Base-by-base conservation (phyloP, 306 rosid genomes). In the Acacia confusa region DNA sequence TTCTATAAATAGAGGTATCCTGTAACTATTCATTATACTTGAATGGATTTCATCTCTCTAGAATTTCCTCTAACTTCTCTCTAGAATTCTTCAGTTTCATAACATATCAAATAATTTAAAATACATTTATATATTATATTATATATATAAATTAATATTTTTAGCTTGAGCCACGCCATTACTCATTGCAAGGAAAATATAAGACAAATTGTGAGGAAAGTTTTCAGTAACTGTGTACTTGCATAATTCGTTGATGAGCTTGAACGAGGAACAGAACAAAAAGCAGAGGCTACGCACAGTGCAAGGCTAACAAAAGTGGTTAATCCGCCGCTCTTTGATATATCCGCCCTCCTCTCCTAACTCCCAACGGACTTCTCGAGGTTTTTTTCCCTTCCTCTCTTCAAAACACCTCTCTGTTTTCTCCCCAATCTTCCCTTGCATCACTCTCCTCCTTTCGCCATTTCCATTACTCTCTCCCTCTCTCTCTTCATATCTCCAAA, bases 361-460 rank as follows among this genome's bases (percentile, higher is more conserved):
- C 80, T 79, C 85, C 74, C 72, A 87, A 87, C 98, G 93, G 96
- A 95, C 79, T 76, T 72, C 27, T 75, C 99, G 85, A 93, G 87
- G 84, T 30, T n/a, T 91, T n/a, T 91, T 43, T 24, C 38, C 30
- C 32, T 22, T 41, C 72, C 12, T 66, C 15, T 7, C 73, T 69
- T n/a, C 53, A 41, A 43, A 43, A 5, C 50, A 13, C 74, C 41
- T 41, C 25, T 0, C 30, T 11, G 19, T 24, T 14, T 6, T 22
- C 60, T 58, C 6, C 15, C 61, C 8, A 34, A 68, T 55, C 48
- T 63, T 52, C 40, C 19, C 58, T 77, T 57, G 75, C 60, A 78
- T 53, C 82, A 76, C 82, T 81, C 72, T 43, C 61, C 34, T 14
- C 64, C 32, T 50, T 55, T 61, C 73, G 11, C 55, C 74, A 67